Percentiles rank a stretch among this genome's conserved stretches.
phyloP scores from a whole-genome alignment of 306 rosid species.

The Cyamopsis tetragonoloba region DNA sequence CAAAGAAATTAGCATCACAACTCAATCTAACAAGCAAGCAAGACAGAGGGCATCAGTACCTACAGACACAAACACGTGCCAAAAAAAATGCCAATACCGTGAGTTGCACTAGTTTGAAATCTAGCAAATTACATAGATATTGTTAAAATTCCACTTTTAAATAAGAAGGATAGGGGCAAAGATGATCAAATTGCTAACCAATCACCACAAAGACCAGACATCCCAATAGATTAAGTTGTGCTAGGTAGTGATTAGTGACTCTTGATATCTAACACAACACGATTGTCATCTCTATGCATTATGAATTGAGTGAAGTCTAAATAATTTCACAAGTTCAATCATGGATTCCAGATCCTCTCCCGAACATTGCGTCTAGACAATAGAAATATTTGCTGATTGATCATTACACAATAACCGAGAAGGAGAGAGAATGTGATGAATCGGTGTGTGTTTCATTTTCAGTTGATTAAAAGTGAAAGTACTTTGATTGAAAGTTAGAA shows the following conservation, averaged over 20 bases:
- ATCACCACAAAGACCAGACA: not conserved
- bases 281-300: not conserved
- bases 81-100: not conserved
- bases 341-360: no score
- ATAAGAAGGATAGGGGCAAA: not conserved
- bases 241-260: not conserved
- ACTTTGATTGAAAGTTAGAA: no score
- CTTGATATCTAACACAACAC: not conserved
- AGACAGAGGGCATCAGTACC: conserved; percentile 6
- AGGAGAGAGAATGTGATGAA: no score
- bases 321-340: not conserved
- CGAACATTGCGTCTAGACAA: no score
- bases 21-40: not conserved
- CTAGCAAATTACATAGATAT: not conserved
- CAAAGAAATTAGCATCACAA: not conserved
- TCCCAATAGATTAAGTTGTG: not conserved
- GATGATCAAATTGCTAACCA: not conserved
- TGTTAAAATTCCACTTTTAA: not conserved
- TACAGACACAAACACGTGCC: not conserved
- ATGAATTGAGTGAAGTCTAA: not conserved
- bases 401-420: no score
- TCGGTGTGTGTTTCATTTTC: no score
- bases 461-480: no score
- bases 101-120: not conserved
- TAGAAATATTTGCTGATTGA: no score